Percentiles rank a stretch among this genome's conserved stretches.
Evolutionary conservation across 352 stramenopile genomes (phyloP).

Genomic region (Globisporangium irregulare): DNA sequence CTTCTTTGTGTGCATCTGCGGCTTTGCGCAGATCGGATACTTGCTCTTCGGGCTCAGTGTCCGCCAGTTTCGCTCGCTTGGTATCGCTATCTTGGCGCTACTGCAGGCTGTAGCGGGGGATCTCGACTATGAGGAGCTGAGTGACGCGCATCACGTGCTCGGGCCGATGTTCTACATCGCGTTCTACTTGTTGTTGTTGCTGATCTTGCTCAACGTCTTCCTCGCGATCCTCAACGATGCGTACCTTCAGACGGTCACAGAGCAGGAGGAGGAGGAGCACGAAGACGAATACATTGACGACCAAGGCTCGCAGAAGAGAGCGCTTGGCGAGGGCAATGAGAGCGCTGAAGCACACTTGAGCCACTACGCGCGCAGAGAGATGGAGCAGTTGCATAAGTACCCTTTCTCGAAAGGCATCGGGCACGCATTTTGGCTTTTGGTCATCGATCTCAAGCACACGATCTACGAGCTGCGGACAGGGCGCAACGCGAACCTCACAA

Average conservation of each 20-base stretch:
- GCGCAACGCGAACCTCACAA: slow-evolving; percentile 36
- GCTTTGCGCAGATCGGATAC: slow-evolving; percentile 63
- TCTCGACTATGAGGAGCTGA: slow-evolving; percentile 48
- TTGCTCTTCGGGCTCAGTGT: slow-evolving; percentile 59
- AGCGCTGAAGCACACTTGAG: slow-evolving; percentile 24
- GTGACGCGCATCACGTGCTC: slow-evolving; percentile 38
- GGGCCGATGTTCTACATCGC: slow-evolving; percentile 67
- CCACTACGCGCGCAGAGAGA: slow-evolving; percentile 27
- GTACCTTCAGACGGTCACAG: slow-evolving; percentile 64
- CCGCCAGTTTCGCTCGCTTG: slow-evolving; percentile 52
- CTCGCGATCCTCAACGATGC: slow-evolving; percentile 74
- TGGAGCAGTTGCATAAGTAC: slow-evolving; percentile 48
- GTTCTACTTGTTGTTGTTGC: slow-evolving; percentile 67
- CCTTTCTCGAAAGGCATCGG: slow-evolving; percentile 54
- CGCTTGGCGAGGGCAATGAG: slow-evolving; percentile 13
- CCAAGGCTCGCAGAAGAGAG: neutral
- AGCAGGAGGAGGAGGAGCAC: slow-evolving; percentile 59
- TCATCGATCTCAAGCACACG: slow-evolving; percentile 41
- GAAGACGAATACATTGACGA: slow-evolving; percentile 26
- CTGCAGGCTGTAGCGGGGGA: slow-evolving; percentile 58
- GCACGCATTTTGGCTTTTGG: slow-evolving; percentile 27
- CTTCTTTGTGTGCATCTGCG: slow-evolving; percentile 54
- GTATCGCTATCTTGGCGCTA: slow-evolving; percentile 47
- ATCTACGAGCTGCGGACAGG: slow-evolving; percentile 45
- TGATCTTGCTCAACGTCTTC: slow-evolving; percentile 76